Evolutionary conservation across 345 rosid genomes (phyloP).

Genomic region (Euphorbia peplus): DNA sequence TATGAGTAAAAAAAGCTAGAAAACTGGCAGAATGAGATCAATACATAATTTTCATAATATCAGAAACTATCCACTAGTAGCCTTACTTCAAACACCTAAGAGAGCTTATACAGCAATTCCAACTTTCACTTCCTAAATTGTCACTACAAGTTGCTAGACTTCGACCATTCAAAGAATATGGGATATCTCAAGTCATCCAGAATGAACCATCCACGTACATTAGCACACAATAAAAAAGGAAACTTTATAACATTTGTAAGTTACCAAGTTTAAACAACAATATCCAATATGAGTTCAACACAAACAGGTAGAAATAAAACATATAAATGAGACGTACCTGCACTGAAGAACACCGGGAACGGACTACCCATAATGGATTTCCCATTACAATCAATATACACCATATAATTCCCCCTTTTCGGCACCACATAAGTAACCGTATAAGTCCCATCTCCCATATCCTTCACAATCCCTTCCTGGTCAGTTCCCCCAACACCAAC

Average conservation of each 20-base stretch:
- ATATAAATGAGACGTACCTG: constrained; percentile 45
- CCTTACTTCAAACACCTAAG: not conserved
- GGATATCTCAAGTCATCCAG: constrained; percentile 2
- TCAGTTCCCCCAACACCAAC: constrained; percentile 93
- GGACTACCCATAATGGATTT: constrained; percentile 93
- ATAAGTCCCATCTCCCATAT: constrained; percentile 88
- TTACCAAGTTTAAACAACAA: not conserved
- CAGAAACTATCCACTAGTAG: not conserved
- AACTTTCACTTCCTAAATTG: not conserved
- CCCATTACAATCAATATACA: constrained; percentile 80
- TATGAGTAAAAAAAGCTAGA: not conserved
- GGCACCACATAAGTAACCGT: constrained; percentile 90
- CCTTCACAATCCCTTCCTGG: constrained; percentile 90
- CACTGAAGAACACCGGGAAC: constrained; percentile 96
- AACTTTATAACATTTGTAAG: not conserved
- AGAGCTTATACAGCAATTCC: not conserved
- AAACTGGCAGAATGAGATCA: not conserved
- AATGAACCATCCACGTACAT: not conserved
- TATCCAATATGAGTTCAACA: not conserved
- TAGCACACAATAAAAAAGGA: not conserved
- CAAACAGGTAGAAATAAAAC: not conserved
- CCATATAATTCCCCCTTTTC: constrained; percentile 96
- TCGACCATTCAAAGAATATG: not conserved
- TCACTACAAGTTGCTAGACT: not conserved
- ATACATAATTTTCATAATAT: not conserved